These are phyloP conservation scores for Purpureocillium takamizusanense DNA, from an alignment of 2,329 filamentous ascomycete genomes.

Conservation along the genomic window DNA sequence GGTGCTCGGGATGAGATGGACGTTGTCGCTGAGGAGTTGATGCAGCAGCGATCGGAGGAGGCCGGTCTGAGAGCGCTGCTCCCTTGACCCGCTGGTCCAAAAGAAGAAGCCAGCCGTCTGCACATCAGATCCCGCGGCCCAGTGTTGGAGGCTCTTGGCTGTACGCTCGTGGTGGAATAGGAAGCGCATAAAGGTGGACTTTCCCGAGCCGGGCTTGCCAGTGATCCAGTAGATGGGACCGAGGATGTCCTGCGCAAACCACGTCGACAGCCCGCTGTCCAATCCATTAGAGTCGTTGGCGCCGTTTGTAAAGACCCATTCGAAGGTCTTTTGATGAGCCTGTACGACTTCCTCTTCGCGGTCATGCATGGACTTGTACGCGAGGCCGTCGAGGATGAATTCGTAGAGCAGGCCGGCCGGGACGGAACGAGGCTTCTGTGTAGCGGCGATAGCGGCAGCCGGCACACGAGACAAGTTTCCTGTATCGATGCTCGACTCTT, in stretches of 20 bases:
- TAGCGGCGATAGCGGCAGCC: background rate
- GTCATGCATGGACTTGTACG: conserved; percentile 22
- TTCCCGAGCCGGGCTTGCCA: conserved; percentile 35
- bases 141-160: conserved; percentile 10
- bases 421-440: conserved; percentile 3
- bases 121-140: conserved; percentile 16
- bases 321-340: conserved; percentile 22
- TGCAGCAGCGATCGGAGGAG: conserved; percentile 25
- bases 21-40: conserved; percentile 19
- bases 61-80: conserved; percentile 27
- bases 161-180: conserved; percentile 16
- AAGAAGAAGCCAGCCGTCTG: conserved; percentile 33
- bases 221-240: conserved; percentile 26
- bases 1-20: conserved; percentile 11
- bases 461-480: background rate
- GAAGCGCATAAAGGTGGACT: conserved; percentile 35
- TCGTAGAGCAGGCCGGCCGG: conserved; percentile 16
- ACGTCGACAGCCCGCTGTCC: conserved; percentile 15
- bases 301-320: conserved; percentile 24
- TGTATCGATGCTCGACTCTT: too few species aligned
- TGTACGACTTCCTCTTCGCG: conserved; percentile 19
- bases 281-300: too few species aligned
- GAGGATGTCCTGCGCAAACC: conserved; percentile 13
- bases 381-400: conserved; percentile 20
- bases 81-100: conserved; percentile 30